Base-by-base conservation (phyloP, 2,329 filamentous ascomycete genomes). In the Neophaeococcomyces aloes region DNA sequence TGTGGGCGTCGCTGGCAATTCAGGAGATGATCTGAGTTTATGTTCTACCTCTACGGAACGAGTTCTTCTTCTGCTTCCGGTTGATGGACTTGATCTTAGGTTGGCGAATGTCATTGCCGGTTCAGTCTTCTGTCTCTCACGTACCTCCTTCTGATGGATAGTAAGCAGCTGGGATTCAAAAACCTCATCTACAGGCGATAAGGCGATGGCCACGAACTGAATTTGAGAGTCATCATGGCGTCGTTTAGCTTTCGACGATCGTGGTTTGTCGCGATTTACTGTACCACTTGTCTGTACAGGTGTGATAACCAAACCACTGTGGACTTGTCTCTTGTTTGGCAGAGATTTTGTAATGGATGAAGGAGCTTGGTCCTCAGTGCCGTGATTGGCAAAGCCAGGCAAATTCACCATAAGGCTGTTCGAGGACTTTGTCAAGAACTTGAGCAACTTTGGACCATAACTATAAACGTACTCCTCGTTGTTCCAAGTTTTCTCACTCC, bases 161-260 rank as follows among this genome's bases (percentile, higher is more conserved):
- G 86, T 94, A 38, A 94, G 66, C 14, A 79, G 64, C 53, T 91
- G 86, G 0, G 83, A 86, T 44, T 85, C 79, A 3, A 57, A 53
- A 15, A 60, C 58, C 0, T 61, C 63, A 11, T 70, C 64, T 2
- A 72, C 65, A 0, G 71, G 68, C 0, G 79, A 76, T 10, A 78
- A 76, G 23, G 75, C 72, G 36, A 89, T 81, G 0, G 77, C 66
- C 2, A 81, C 76, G 56, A 91, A 91, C 33, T 84, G 73, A 19
- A 93, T 73, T 56, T 93, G 86, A 0, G 86, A 93, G 61, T 93
- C 75, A 49, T 94, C 77, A 53, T 94, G 86, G 27, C 83, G 76
- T 21, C 80, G 67, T 47, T 74, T 75, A 14, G 72, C 68, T 36
- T 71, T 54, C 13, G 56, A 56, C 37, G 56, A 62, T 11, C 58